Evolutionary conservation across 2,329 filamentous ascomycete species (phyloP).

Genomic region (Eurotiales sp.): DNA sequence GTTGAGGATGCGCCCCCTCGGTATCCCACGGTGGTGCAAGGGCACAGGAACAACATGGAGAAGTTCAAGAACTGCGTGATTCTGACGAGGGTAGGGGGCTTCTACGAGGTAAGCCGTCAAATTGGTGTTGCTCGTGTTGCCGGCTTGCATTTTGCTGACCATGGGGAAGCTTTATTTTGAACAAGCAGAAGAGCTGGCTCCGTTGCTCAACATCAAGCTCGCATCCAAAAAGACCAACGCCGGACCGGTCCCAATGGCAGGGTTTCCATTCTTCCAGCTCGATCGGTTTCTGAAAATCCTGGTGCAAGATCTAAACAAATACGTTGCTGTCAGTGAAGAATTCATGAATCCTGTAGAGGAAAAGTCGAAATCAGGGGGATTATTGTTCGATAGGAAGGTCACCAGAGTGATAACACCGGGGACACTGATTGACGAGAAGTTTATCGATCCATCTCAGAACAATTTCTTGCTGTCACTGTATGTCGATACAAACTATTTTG

Average conservation of each 20-base stretch:
- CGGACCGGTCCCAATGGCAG: slow-evolving; percentile 83
- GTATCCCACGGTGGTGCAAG: slow-evolving; percentile 86
- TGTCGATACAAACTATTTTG: slow-evolving; percentile 37
- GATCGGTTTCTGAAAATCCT: slow-evolving; percentile 90
- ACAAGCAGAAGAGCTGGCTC: slow-evolving; percentile 84
- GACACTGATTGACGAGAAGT: slow-evolving; percentile 94
- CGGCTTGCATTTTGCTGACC: slow-evolving; percentile 1
- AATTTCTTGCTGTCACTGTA: slow-evolving; percentile 88
- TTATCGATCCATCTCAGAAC: slow-evolving; percentile 89
- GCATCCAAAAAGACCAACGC: slow-evolving; percentile 74
- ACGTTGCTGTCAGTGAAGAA: slow-evolving; percentile 93
- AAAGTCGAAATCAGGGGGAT: slow-evolving; percentile 69
- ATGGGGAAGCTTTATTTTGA: slow-evolving; percentile 77
- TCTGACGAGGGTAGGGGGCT: slow-evolving; percentile 86
- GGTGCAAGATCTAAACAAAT: slow-evolving; percentile 83
- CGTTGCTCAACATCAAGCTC: slow-evolving; percentile 82
- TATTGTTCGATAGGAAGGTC: slow-evolving; percentile 81
- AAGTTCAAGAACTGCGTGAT: slow-evolving; percentile 88
- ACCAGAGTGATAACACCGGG: slow-evolving; percentile 88
- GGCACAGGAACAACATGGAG: slow-evolving; percentile 83
- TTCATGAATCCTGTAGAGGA: slow-evolving; percentile 70
- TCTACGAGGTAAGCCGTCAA: slow-evolving; percentile 66
- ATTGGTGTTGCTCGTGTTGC: not conserved
- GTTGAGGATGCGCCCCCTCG: slow-evolving; percentile 48
- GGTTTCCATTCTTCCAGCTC: slow-evolving; percentile 89